Percentiles rank a stretch among this genome's conserved stretches.
Evolutionary conservation across 495 filamentous ascomycete genomes (phyloP).

Genomic region (Podospora tetraspora): DNA sequence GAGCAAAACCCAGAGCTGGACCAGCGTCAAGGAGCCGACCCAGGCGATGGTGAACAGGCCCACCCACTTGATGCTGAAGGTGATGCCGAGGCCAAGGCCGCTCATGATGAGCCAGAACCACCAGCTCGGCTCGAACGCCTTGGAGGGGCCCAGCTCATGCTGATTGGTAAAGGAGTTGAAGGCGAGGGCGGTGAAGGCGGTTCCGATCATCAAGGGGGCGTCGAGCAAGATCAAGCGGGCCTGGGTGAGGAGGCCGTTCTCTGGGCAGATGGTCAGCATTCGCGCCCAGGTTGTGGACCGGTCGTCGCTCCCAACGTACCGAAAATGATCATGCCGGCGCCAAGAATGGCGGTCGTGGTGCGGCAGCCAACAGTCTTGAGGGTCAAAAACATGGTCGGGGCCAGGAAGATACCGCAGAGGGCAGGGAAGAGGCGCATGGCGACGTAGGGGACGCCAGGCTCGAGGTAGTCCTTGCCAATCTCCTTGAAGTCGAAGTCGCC

Average conservation of each 20-base stretch:
- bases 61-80: conserved; percentile 97
- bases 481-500: conserved; percentile 98
- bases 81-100: conserved; percentile 82
- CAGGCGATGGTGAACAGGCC: conserved; percentile 97
- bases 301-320: conserved; percentile 46
- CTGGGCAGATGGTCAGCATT: conserved; percentile 38
- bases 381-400: conserved; percentile 90
- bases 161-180: conserved; percentile 95
- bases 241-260: conserved; percentile 92
- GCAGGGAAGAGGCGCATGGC: conserved; percentile 95
- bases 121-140: conserved; percentile 84
- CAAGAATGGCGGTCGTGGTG: conserved; percentile 73
- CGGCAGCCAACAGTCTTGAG: conserved; percentile 87
- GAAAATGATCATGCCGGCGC: conserved; percentile 82
- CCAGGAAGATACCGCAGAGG: conserved; percentile 75
- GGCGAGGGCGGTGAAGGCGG: conserved; percentile 81
- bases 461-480: conserved; percentile 97
- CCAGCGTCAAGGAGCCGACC: conserved; percentile 84
- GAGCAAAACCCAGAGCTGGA: conserved; percentile 92
- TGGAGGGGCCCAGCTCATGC: conserved; percentile 82
- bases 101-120: conserved; percentile 96
- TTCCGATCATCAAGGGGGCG: conserved; percentile 89
- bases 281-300: not conserved
- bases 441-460: conserved; percentile 92
- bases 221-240: conserved; percentile 93